Base-by-base conservation (phyloP, 208 protist genomes). In the Naegleria lovaniensis region DNA sequence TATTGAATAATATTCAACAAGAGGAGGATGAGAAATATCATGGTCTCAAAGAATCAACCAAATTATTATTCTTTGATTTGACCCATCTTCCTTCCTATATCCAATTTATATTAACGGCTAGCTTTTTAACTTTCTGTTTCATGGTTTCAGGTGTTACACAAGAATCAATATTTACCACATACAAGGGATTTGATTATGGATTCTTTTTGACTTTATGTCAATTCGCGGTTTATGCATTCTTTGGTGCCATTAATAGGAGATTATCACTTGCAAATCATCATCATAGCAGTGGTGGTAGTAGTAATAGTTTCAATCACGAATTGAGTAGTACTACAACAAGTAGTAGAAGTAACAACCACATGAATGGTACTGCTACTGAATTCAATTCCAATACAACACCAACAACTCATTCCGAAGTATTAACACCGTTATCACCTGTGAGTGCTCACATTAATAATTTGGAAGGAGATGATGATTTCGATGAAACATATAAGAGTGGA, bases 121-220 rank as follows among this genome's bases (percentile, higher is more conserved):
- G 19, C 13, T n/a, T 51, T 33, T 16, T 87, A 33, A 29, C 25
- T 87, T 29, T 87, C 4, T 16, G 43, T 29, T 87, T 59, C 25
- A 58, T 87, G 51, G 25, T 87, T n/a, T 16, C 43, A 22, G 84
- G 84, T 59, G 25, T 59, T 33, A 83, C 13, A 83, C 39, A 89
- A 51, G 88, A 90, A 43, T 90, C 59, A 76, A 11, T 90, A 79
- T 90, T 79, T n/a, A 36, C 29, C 7, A 7, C 6, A 0, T 85
- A 86, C 15, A 13, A 67, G 51, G 51, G 29, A 7, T 90, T 90
- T 76, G n/a, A 76, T 33, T 90, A 39, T 90, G 88, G 76, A 58
- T 85, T 90, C n/a, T 90, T 90, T 76, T 15, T 85, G 29, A 58
- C 88, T 33, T 38, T 90, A 6, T 40, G 41, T 38, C 88, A 90